Conservation (phyloP, 1,139 yeast genomes). For the Diutina ranongensis region DNA sequence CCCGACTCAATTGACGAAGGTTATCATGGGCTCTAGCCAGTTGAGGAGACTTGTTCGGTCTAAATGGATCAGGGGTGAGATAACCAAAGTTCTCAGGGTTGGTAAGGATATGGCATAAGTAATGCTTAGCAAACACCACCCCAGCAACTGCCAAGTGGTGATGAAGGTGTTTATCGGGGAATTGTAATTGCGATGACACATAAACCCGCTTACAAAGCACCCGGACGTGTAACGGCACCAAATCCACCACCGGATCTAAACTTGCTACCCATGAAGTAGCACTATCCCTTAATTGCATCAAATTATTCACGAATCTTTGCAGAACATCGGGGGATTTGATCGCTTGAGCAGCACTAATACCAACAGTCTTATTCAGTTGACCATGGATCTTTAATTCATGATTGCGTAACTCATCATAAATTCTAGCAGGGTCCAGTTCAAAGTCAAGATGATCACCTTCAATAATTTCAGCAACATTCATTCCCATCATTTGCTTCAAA, state of each 20-base stretch:
- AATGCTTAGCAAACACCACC: constrained; percentile 51
- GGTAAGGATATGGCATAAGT: constrained; percentile 52
- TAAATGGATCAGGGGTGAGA: constrained; percentile 18
- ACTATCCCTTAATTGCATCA: constrained; percentile 64
- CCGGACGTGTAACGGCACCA: constrained; percentile 53
- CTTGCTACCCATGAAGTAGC: constrained; percentile 46
- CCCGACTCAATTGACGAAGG: constrained; percentile 45
- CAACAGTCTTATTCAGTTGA: constrained; percentile 16
- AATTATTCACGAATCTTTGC: constrained; percentile 53
- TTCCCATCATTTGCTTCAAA: constrained; percentile 34
- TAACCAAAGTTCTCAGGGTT: constrained; percentile 58
- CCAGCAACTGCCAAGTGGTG: constrained; percentile 60
- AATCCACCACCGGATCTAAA: constrained; percentile 24
- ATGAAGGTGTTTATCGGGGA: constrained; percentile 40
- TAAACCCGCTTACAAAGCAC: constrained; percentile 26
- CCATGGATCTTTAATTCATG: constrained; percentile 38
- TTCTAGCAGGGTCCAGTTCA: constrained; percentile 73
- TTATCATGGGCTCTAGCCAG: constrained; percentile 29
- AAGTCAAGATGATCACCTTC: constrained; percentile 50
- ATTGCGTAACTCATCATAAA: constrained; percentile 37
- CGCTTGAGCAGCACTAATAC: constrained; percentile 51
- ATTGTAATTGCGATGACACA: constrained; percentile 24
- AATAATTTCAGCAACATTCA: constrained; percentile 29
- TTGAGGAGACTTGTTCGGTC: constrained; percentile 16
- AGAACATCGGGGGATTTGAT: constrained; percentile 70